Conservation (phyloP, 805 yeast genomes). For the Wickerhamiella nectarea region DNA sequence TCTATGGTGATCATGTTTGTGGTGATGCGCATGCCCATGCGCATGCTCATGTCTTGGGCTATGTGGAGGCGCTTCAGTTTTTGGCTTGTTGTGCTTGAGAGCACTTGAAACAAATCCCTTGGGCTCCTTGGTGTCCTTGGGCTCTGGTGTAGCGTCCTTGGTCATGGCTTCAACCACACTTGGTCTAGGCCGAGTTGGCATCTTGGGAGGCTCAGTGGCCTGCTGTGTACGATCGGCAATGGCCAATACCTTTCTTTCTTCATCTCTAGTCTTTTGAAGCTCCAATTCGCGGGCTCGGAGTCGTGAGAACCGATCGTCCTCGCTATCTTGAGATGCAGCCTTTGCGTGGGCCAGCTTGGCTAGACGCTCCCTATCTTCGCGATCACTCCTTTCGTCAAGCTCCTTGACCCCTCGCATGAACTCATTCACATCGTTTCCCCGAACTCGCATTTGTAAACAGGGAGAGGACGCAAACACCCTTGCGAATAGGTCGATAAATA, state of each 20-base stretch:
- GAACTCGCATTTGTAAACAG: constrained; percentile 2
- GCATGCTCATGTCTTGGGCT: background rate
- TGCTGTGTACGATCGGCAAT: background rate
- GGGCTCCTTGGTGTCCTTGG: background rate
- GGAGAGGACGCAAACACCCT: too few relatives aligned
- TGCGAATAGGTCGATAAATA: too few relatives aligned
- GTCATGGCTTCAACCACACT: background rate
- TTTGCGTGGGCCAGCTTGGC: background rate
- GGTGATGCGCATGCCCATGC: background rate
- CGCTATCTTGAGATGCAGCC: background rate
- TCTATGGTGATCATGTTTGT: background rate
- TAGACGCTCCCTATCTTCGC: constrained; percentile 8
- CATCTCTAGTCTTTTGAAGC: background rate
- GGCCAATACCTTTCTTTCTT: background rate
- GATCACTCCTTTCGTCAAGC: constrained; percentile 8
- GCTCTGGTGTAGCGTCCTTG: background rate
- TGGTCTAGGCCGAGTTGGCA: background rate
- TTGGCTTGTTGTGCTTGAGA: background rate
- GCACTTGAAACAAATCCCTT: constrained; percentile 7
- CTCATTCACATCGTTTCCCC: constrained; percentile 8
- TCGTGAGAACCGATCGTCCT: constrained; percentile 5
- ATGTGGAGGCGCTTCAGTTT: background rate
- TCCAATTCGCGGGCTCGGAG: constrained; percentile 6
- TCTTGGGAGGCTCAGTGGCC: background rate
- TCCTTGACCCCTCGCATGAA: constrained; percentile 9